These are phyloP conservation scores for Coemansia interrupta DNA, from an alignment of 192 early-diverging fungal genomes.

Conservation along the genomic window DNA sequence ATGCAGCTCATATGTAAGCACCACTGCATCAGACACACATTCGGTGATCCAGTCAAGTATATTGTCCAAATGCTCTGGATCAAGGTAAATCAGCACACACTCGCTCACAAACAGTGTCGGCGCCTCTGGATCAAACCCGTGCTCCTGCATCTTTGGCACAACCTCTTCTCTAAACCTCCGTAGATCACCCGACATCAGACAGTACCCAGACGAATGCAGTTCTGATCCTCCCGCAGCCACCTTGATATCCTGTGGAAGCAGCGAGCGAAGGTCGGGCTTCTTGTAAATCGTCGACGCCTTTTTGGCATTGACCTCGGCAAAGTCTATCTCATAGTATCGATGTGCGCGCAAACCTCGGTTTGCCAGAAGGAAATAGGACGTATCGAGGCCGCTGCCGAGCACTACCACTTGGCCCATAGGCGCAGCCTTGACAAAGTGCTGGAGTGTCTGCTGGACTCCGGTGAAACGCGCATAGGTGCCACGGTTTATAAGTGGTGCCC, in stretches of 20 bases:
- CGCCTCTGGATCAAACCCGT: slow-evolving; percentile 41
- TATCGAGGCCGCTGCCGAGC: slow-evolving; percentile 90
- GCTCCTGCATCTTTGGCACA: slow-evolving; percentile 56
- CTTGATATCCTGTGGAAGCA: slow-evolving; percentile 30
- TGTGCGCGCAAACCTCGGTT: slow-evolving; percentile 25
- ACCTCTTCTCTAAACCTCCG: slow-evolving; percentile 60
- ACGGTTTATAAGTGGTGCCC: slow-evolving; percentile 91
- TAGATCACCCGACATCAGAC: slow-evolving; percentile 77
- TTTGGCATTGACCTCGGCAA: slow-evolving; percentile 76
- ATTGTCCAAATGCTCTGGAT: slow-evolving; percentile 58
- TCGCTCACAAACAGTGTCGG: slow-evolving; percentile 92
- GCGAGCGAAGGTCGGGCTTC: slow-evolving; percentile 28
- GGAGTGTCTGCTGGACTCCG: slow-evolving; percentile 64
- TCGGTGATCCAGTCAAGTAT: slow-evolving; percentile 72
- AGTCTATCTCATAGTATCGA: slow-evolving; percentile 90
- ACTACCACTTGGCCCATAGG: slow-evolving; percentile 65
- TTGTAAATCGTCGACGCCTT: slow-evolving; percentile 69
- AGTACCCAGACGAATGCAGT: slow-evolving; percentile 64
- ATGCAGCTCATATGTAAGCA: slow-evolving; percentile 90
- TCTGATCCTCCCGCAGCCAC: slow-evolving; percentile 69
- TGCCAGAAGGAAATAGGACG: slow-evolving; percentile 80
- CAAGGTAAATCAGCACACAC: slow-evolving; percentile 89
- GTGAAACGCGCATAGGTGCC: slow-evolving; percentile 77
- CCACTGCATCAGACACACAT: slow-evolving; percentile 49
- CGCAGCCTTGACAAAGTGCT: slow-evolving; percentile 56